Evolutionary conservation across 768 basidiomycete species (phyloP), one percentile per base, ranked within the genome.

Genomic region (Cystofilobasidium ferigula): DNA sequence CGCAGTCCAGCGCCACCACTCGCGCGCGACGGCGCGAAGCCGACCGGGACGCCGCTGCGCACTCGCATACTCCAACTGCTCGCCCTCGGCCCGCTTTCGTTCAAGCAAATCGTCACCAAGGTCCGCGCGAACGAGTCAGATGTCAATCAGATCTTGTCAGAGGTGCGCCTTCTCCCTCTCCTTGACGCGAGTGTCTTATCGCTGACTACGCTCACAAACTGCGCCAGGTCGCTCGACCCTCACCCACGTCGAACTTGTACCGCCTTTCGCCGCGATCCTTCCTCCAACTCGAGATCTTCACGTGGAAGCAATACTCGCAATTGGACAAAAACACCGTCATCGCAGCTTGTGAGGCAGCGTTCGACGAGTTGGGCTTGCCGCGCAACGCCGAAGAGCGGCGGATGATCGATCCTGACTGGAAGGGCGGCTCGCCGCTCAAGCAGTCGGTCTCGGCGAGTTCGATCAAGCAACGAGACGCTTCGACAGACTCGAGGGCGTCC

Each of bases 11-110:
- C 36, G 28, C 57, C 57, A 26, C 57, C 57, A 14, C 13, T 32
- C 5, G 16, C 57, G 28, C n/a, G 38, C 16, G 43, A 64, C 8
- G 58, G 22, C 32, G 10, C 34, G 54, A 38, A 32, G 30, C 60
- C 35, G 28, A 59, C 35, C 22, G 43, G 42, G 22, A 61, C 36
- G 16, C 24, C 64, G 48, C 51, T 67, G 13, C 40, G 57, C 16
- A 61, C 58, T 36, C 51, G 64, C n/a, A 38, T 67, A 30, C 22
- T 67, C 3, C 64, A 67, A 30, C 48, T 67, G 48, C 57, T 67
- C 28, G 64, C 64, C 14, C 45, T 67, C 26, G 64, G 64, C 8
- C 64, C 58, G 20, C 48, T 67, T 9, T 43, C 42, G 28, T 53
- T 32, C 13, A 61, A 38, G 40, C 45, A 67, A 48, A 34, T 67